These are phyloP conservation scores for Alternaria atra DNA, from an alignment of 2,329 filamentous ascomycete genomes.

Conservation along the genomic window DNA sequence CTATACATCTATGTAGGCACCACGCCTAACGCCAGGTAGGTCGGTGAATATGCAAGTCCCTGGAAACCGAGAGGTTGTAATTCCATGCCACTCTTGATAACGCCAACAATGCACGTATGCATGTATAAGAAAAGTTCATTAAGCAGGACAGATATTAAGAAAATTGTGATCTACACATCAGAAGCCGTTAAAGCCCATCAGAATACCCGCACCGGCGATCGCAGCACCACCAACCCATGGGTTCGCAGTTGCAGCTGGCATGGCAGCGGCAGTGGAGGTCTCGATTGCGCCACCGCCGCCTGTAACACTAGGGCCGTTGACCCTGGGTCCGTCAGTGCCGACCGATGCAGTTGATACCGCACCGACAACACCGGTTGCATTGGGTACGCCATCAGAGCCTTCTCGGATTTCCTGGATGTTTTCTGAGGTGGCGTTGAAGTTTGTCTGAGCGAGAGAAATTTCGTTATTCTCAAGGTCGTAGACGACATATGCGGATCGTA, in stretches of 20 bases:
- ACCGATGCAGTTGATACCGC: constrained; percentile 60
- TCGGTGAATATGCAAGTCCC: background rate
- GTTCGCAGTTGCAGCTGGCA: constrained; percentile 36
- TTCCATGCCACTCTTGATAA: constrained; percentile 1
- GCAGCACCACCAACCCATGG: constrained; percentile 45
- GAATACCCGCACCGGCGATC: constrained; percentile 39
- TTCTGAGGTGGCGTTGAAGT: constrained; percentile 63
- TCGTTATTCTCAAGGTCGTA: constrained; percentile 69
- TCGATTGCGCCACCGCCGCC: constrained; percentile 5
- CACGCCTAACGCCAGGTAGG: background rate
- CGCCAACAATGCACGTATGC: constrained; percentile 13
- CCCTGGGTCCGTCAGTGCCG: constrained; percentile 56
- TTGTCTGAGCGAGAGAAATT: constrained; percentile 68
- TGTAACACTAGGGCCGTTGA: constrained; percentile 39
- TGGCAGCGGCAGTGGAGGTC: constrained; percentile 24
- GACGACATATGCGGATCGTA: constrained; percentile 70
- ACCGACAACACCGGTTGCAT: constrained; percentile 61
- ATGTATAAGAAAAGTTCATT: constrained; percentile 11
- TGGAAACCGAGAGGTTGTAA: background rate
- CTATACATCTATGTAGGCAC: background rate
- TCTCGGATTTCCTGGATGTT: constrained; percentile 64
- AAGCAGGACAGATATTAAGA: constrained; percentile 12
- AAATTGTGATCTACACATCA: constrained; percentile 23
- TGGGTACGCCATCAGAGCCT: constrained; percentile 60
- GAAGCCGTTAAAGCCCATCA: constrained; percentile 47